These are phyloP conservation scores for Oryza officinalis DNA, from an alignment of 176 grass and related monocot genomes.

Conservation along the genomic window DNA sequence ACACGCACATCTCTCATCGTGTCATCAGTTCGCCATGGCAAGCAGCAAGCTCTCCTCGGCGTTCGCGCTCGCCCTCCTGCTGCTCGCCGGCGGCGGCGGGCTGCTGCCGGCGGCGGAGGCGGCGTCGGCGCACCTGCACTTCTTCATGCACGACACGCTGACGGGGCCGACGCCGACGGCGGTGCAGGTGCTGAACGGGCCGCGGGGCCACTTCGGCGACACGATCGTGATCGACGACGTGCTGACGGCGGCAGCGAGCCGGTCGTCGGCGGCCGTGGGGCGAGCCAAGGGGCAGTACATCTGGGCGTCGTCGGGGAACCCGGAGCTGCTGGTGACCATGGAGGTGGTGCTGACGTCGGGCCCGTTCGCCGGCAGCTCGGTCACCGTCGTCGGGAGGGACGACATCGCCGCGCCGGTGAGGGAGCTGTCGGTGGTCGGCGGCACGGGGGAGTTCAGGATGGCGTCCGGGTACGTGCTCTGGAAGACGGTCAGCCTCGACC, in stretches of 20 bases:
- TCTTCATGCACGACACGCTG: constrained; percentile 53
- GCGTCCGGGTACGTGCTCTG: constrained; percentile 27
- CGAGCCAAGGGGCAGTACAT: constrained; percentile 44
- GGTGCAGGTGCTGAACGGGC: constrained; percentile 31
- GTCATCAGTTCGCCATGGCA: constrained; percentile 13
- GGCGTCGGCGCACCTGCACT: constrained; percentile 32
- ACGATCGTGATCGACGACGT: constrained; percentile 40
- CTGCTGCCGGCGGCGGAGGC: background rate
- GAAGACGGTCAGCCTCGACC: constrained; percentile 30
- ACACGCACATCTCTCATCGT: background rate
- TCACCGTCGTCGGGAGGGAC: constrained; percentile 41
- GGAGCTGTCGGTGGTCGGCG: constrained; percentile 44
- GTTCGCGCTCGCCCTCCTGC: background rate
- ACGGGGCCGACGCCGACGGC: constrained; percentile 40
- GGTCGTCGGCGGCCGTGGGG: constrained; percentile 17
- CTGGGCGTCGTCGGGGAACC: constrained; percentile 30
- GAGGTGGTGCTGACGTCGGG: constrained; percentile 45
- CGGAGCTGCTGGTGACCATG: constrained; percentile 36
- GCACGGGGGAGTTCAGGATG: constrained; percentile 37
- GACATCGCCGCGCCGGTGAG: constrained; percentile 15
- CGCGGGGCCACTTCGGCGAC: constrained; percentile 26
- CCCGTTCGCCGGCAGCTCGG: constrained; percentile 35
- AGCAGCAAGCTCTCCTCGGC: background rate
- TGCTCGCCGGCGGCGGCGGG: background rate
- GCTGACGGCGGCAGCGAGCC: constrained; percentile 1